These are phyloP conservation scores for Liquidambar formosana DNA, from an alignment of 164 flowering plant species.

Conservation along the genomic window DNA sequence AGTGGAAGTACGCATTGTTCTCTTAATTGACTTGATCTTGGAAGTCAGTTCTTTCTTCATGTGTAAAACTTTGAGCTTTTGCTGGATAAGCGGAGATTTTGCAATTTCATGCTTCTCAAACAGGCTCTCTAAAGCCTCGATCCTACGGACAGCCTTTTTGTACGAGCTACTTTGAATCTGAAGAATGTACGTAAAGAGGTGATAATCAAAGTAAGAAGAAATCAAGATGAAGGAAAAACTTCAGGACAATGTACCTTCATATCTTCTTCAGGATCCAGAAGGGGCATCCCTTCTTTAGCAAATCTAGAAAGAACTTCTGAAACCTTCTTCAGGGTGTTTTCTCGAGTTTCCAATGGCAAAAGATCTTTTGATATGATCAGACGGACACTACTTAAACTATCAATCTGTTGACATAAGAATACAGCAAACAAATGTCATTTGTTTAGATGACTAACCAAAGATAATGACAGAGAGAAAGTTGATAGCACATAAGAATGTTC, in stretches of 20 bases:
- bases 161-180: constrained; percentile 86
- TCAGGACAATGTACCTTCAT: constrained; percentile 56
- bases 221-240: constrained; percentile 3
- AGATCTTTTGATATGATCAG: constrained; percentile 78
- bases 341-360: constrained; percentile 80
- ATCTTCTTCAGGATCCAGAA: constrained; percentile 89
- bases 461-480: no score
- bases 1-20: constrained; percentile 67
- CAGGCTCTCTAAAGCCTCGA: constrained; percentile 84
- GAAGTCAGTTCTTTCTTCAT: constrained; percentile 75
- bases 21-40: constrained; percentile 73
- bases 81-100: constrained; percentile 77
- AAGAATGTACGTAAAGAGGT: constrained; percentile 7
- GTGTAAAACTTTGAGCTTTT: constrained; percentile 77
- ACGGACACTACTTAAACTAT: constrained; percentile 59
- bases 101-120: constrained; percentile 80
- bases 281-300: constrained; percentile 67
- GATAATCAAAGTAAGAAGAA: background rate
- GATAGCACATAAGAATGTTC: no score
- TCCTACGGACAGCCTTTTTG: constrained; percentile 67
- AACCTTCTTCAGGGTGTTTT: constrained; percentile 80
- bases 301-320: constrained; percentile 73
- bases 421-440: background rate
- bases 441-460: no score
- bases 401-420: constrained; percentile 47